Base-by-base conservation (phyloP, 768 basidiomycete species). In the Favolaschia claudopus region DNA sequence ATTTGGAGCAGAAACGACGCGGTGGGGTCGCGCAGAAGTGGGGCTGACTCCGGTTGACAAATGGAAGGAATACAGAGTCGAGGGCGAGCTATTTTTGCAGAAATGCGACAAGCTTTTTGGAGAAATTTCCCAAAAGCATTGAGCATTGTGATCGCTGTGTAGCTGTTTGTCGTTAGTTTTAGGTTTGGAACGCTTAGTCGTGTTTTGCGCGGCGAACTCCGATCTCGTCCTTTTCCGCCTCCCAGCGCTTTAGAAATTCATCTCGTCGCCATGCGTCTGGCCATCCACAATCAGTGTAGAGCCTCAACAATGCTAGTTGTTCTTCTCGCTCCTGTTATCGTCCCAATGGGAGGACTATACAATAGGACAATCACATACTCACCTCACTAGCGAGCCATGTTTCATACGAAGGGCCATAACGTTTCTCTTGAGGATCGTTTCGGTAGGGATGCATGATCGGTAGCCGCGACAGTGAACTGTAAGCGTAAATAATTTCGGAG, bases 1-100 rank as follows among this genome's bases (percentile, higher is more conserved):
- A 47, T 87, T 84, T 63, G 81, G 83, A 19, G 78, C 91, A 27
- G 77, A 83, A 62, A 83, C 85, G 5, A 77, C 85, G 51, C 71
- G 84, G 39, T 82, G 81, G 79, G 91, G 90, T 1, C 68, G 67
- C 19, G 83, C 82, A 45, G 72, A 75, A 31, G 85, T 89, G 5
- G 85, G 82, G 7, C 58, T 81, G 13, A 68, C 72, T 3, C 77
- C 80, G 6, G 77, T 92, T 15, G 69, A 77, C 36, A 74, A 79
- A 28, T 89, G 88, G 80, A 75, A 79, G 33, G 73, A 78, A 57
- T 74, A 89, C 49, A 67, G 81, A 17, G 37, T 15, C 2, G 29
- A 51, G 5, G 60, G 54, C 19, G 37, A 56, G 38, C 1, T 40
- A 24, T 49, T 61, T 22, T 19, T 52, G 48, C 36, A 34, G 12